Conservation (phyloP, 2,329 filamentous ascomycete species). For the Trichoderma afroharzianum region DNA sequence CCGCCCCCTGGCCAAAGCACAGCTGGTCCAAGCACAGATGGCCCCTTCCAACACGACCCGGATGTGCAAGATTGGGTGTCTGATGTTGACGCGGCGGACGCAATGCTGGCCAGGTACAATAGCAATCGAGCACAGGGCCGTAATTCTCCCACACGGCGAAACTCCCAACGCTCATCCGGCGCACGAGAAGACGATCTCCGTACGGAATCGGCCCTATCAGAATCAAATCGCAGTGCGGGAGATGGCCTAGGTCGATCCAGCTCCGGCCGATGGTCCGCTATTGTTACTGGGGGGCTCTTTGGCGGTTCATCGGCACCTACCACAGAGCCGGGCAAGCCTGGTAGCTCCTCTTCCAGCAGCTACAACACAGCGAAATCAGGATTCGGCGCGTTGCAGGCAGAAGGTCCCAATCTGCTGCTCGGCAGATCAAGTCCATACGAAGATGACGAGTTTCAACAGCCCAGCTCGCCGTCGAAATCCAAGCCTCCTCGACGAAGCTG, state of each 20-base stretch:
- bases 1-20: constrained; percentile 34
- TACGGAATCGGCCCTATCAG: constrained; percentile 55
- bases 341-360: constrained; percentile 42
- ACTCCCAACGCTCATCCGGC: constrained; percentile 35
- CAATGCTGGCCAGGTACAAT: constrained; percentile 46
- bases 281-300: constrained; percentile 24
- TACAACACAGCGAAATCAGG: constrained; percentile 54
- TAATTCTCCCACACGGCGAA: constrained; percentile 38
- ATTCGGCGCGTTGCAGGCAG: constrained; percentile 50
- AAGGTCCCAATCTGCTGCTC: constrained; percentile 49
- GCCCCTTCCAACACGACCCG: constrained; percentile 37
- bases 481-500: constrained; percentile 57
- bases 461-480: constrained; percentile 55
- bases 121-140: constrained; percentile 31
- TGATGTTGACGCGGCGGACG: constrained; percentile 53
- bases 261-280: constrained; percentile 34
- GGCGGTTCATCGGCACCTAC: constrained; percentile 28
- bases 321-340: constrained; percentile 32
- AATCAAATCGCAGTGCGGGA: constrained; percentile 47
- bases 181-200: constrained; percentile 46
- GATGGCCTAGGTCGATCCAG: constrained; percentile 38
- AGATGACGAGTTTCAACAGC: constrained; percentile 36
- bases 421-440: constrained; percentile 27
- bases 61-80: constrained; percentile 58
- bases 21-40: constrained; percentile 42